Evolutionary conservation across 208 protist genomes (phyloP).

Genomic region (Trichomonas vaginalis): DNA sequence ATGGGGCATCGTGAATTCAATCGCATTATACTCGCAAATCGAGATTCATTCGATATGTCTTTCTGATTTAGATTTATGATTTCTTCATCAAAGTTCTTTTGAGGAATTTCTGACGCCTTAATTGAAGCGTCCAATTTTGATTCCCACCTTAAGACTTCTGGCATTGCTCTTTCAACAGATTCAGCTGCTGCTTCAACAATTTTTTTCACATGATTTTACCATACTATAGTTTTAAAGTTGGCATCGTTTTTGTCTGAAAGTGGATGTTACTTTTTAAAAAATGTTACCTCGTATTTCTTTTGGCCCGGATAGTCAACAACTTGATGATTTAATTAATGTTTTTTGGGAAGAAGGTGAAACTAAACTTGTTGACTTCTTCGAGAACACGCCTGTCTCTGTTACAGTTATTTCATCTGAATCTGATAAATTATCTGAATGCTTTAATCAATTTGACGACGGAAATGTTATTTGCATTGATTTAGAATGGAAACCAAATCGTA

Average conservation of each 20-base stretch:
- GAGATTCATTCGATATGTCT: not conserved
- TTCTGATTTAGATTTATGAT: not conserved
- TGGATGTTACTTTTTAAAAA: too few species aligned
- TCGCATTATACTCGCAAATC: not conserved
- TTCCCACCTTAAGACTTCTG: not conserved
- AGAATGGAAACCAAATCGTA: not conserved
- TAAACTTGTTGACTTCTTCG: not conserved
- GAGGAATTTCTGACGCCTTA: not conserved
- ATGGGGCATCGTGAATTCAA: not conserved
- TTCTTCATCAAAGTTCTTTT: too few species aligned
- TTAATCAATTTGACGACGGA: not conserved
- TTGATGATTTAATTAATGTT: not conserved
- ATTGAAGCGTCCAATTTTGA: not conserved
- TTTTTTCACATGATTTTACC: too few species aligned
- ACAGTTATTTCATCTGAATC: not conserved
- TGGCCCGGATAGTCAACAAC: not conserved
- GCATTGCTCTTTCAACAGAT: not conserved
- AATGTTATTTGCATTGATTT: not conserved
- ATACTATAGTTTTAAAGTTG: too few species aligned
- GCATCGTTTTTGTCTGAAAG: too few species aligned
- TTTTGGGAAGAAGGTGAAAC: not conserved
- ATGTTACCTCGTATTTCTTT: too few species aligned
- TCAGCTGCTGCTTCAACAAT: not conserved
- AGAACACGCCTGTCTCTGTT: not conserved
- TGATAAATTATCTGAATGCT: not conserved